Evolutionary conservation across 306 rosid genomes (phyloP).

Genomic region (Crotalaria pallida): DNA sequence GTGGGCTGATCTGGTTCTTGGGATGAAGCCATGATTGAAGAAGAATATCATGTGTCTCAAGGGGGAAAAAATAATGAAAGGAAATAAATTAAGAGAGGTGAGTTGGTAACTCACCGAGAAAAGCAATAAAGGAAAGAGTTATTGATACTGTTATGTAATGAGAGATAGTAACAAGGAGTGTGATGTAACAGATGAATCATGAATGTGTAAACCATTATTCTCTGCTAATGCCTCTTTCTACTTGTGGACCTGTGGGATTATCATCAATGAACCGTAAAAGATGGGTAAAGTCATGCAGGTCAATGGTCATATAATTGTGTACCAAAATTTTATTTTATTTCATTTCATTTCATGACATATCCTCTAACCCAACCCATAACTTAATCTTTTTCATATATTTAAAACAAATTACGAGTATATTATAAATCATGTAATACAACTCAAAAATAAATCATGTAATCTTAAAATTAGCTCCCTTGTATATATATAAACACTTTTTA

Average conservation of each 20-base stretch:
- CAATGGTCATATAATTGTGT: neutral
- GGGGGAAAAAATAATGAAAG: neutral
- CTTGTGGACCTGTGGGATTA: constrained; percentile 8
- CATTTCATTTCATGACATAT: neutral
- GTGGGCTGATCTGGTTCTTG: neutral
- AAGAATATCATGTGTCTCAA: neutral
- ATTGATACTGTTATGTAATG: neutral
- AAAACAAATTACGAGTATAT: too few species aligned
- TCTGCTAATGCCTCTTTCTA: neutral
- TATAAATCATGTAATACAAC: too few species aligned
- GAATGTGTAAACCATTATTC: neutral
- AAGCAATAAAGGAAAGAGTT: constrained; percentile 13
- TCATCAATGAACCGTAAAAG: neutral
- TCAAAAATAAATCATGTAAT: too few species aligned
- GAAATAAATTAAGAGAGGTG: neutral
- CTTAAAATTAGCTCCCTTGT: too few species aligned
- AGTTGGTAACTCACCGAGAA: neutral
- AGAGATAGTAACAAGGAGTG: neutral
- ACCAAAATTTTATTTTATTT: neutral
- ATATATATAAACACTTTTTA: too few species aligned
- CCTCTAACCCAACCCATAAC: neutral
- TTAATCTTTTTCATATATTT: too few species aligned
- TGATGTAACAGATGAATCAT: neutral
- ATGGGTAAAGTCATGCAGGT: neutral
- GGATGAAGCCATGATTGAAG: constrained; percentile 11